These are phyloP conservation scores for Abrus precatorius DNA, from an alignment of 306 rosid genomes.

Conservation along the genomic window DNA sequence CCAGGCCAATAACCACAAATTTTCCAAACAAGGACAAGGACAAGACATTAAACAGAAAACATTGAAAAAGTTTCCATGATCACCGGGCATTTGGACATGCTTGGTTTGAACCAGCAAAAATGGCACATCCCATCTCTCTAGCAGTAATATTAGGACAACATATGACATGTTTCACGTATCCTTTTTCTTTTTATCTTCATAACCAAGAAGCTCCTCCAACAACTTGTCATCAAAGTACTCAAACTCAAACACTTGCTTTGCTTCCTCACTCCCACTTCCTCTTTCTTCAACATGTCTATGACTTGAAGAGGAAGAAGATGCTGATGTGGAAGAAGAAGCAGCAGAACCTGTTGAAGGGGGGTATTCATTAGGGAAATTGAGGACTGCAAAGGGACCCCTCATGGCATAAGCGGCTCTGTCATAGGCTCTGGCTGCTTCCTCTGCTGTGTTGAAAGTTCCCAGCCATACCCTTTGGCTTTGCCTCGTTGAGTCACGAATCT, in stretches of 20 bases:
- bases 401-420: slow-evolving; percentile 84
- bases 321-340: not conserved
- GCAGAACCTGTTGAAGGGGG: slow-evolving; percentile 36
- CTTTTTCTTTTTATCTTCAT: slow-evolving; percentile 53
- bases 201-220: slow-evolving; percentile 79
- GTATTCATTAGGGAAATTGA: slow-evolving; percentile 76
- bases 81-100: not conserved
- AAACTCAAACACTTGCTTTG: slow-evolving; percentile 65
- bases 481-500: slow-evolving; percentile 77
- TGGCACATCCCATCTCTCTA: not conserved
- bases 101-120: not conserved
- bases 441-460: slow-evolving; percentile 84
- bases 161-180: slow-evolving; percentile 9
- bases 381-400: slow-evolving; percentile 81
- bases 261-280: not conserved
- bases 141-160: too few species aligned
- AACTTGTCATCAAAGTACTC: slow-evolving; percentile 75
- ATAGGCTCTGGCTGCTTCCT: slow-evolving; percentile 90
- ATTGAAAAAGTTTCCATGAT: not conserved
- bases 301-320: slow-evolving; percentile 28
- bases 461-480: slow-evolving; percentile 76
- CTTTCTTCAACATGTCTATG: not conserved
- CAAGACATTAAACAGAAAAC: not conserved
- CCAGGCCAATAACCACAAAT: not conserved
- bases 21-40: not conserved